Evolutionary conservation across 2,329 filamentous ascomycete species (phyloP).

Genomic region (Botrytis aclada): DNA sequence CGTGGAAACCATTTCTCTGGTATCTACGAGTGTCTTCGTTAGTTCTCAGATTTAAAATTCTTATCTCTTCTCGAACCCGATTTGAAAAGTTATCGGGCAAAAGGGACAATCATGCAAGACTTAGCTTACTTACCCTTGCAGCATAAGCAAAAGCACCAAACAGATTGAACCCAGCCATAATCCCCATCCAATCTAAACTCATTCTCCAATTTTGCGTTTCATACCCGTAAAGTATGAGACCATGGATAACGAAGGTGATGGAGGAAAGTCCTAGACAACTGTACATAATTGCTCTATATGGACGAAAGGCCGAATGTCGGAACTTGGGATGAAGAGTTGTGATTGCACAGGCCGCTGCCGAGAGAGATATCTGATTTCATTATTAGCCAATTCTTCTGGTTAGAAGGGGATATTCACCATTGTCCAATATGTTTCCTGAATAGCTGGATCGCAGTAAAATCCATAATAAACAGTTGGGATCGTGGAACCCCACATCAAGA

Average conservation of each 20-base stretch:
- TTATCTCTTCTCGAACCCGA: background rate
- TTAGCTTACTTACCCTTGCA: background rate
- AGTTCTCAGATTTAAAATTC: background rate
- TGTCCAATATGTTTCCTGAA: constrained; percentile 39
- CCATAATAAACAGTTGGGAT: constrained; percentile 42
- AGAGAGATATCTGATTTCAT: background rate
- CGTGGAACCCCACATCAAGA: constrained; percentile 42
- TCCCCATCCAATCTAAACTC: constrained; percentile 20
- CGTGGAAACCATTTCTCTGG: constrained; percentile 28
- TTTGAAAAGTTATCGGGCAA: too few species aligned
- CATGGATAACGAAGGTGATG: background rate
- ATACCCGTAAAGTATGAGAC: constrained; percentile 39
- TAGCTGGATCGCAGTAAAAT: constrained; percentile 42
- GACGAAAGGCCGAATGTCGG: background rate
- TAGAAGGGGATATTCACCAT: background rate
- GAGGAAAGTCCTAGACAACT: constrained; percentile 11
- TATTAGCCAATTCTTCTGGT: background rate
- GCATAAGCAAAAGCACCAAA: constrained; percentile 16
- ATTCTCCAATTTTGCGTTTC: constrained; percentile 22
- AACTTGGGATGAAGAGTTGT: background rate
- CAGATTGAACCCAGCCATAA: constrained; percentile 20
- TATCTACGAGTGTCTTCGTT: constrained; percentile 1
- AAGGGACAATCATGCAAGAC: background rate
- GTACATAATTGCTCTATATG: constrained; percentile 10
- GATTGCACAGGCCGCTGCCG: background rate